Conservation (phyloP, 441 rosid genomes). For the Syzygium malaccense region DNA sequence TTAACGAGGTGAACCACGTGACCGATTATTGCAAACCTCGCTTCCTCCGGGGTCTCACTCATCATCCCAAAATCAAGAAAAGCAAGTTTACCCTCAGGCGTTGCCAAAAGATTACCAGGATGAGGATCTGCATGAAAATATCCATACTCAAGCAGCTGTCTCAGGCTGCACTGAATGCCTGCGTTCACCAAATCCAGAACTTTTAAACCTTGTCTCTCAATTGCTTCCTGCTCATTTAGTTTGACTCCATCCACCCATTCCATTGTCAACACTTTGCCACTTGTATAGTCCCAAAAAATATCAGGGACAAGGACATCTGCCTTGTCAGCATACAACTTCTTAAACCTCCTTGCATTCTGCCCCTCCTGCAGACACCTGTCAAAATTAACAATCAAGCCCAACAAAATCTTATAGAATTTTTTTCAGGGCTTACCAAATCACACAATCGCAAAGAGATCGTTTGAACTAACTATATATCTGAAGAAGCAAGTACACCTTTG, state of each 20-base stretch:
- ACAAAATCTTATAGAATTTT: slow-evolving; percentile 12
- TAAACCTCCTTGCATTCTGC: slow-evolving; percentile 85
- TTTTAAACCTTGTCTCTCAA: slow-evolving; percentile 86
- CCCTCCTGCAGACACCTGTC: slow-evolving; percentile 86
- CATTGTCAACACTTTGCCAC: slow-evolving; percentile 87
- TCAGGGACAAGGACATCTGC: slow-evolving; percentile 88
- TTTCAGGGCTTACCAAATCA: background rate
- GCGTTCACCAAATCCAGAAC: slow-evolving; percentile 87
- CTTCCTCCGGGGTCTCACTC: slow-evolving; percentile 99
- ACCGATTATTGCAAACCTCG: slow-evolving; percentile 88
- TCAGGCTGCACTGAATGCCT: slow-evolving; percentile 87
- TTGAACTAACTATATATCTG: background rate
- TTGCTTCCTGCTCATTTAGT: slow-evolving; percentile 72
- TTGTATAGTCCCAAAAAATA: slow-evolving; percentile 90
- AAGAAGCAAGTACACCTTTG: background rate
- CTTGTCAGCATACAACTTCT: slow-evolving; percentile 83
- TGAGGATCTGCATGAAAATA: slow-evolving; percentile 98
- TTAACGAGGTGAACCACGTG: slow-evolving; percentile 97
- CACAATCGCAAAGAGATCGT: background rate
- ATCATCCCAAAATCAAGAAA: slow-evolving; percentile 98
- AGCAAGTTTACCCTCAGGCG: slow-evolving; percentile 99
- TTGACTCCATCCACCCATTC: slow-evolving; percentile 97
- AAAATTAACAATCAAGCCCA: slow-evolving; percentile 38
- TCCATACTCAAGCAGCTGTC: slow-evolving; percentile 93
- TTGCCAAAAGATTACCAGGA: slow-evolving; percentile 96